phyloP scores from a whole-genome alignment of 805 yeast species.

The Jamesozyma piceae region DNA sequence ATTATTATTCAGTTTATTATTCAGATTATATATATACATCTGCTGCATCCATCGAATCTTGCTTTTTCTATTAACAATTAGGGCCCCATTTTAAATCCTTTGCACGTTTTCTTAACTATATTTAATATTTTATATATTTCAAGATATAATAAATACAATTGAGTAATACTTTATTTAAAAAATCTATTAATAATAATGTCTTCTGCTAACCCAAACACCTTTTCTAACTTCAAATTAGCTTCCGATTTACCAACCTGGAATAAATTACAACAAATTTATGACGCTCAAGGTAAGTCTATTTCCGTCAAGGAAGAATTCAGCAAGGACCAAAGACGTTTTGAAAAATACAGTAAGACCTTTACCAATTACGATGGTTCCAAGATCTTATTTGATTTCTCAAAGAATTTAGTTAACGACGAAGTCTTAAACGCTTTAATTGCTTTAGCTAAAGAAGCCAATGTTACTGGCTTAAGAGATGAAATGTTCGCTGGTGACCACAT shows the following conservation, averaged over 20 bases:
- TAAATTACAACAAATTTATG: constrained; percentile 61
- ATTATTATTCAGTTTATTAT: too few species aligned
- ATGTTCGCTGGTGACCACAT: constrained; percentile 91
- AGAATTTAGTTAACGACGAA: constrained; percentile 85
- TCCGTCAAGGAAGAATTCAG: constrained; percentile 71
- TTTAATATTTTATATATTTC: too few species aligned
- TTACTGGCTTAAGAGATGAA: constrained; percentile 77
- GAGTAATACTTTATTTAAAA: too few species aligned
- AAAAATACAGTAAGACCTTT: constrained; percentile 68
- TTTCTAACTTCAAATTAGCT: constrained; percentile 48
- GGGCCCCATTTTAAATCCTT: not conserved
- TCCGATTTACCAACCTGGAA: constrained; percentile 80
- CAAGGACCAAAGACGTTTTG: constrained; percentile 65
- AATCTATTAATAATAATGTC: constrained; percentile 13
- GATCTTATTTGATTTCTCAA: constrained; percentile 89
- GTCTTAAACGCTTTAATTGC: constrained; percentile 56
- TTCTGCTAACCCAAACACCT: constrained; percentile 16
- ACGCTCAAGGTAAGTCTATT: constrained; percentile 57
- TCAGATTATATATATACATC: not conserved
- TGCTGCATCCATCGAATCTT: not conserved
- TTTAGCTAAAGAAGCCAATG: constrained; percentile 84
- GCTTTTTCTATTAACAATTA: not conserved
- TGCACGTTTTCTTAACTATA: not conserved
- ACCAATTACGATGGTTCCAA: constrained; percentile 78
- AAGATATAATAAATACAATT: too few species aligned